Evolutionary conservation across 495 filamentous ascomycete species (phyloP).

Genomic region (Trichocladium uniseriatum): DNA sequence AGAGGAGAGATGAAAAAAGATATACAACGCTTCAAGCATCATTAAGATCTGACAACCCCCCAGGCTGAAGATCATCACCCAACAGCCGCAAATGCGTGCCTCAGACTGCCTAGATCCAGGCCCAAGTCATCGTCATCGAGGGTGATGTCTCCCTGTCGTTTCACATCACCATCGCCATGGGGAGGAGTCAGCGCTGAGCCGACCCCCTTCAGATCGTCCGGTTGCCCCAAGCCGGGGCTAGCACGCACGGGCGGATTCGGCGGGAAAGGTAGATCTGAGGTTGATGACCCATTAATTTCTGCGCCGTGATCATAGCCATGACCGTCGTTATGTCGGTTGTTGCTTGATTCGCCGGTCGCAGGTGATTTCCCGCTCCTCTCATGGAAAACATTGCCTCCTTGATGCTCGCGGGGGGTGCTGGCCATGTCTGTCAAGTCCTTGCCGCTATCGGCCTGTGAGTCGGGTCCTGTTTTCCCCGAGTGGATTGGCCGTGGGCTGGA

Average conservation of each 20-base stretch:
- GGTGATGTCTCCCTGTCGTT: neutral
- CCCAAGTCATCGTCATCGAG: neutral
- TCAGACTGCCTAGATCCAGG: neutral
- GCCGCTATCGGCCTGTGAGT: constrained; percentile 11
- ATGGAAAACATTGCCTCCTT: neutral
- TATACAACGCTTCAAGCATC: too few species aligned
- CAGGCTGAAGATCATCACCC: too few species aligned
- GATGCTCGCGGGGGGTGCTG: constrained; percentile 2
- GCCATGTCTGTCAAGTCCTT: constrained; percentile 15
- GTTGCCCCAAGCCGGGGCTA: too few species aligned
- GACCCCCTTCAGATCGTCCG: constrained; percentile 18
- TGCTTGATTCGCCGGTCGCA: neutral
- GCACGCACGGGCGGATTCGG: too few species aligned
- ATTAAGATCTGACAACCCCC: too few species aligned
- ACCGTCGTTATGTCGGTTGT: too few species aligned
- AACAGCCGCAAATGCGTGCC: too few species aligned
- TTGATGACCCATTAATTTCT: too few species aligned
- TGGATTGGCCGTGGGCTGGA: neutral
- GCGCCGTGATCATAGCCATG: neutral
- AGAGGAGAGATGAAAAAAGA: too few species aligned
- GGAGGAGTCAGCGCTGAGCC: constrained; percentile 11
- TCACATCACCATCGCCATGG: neutral
- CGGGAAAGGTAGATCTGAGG: too few species aligned
- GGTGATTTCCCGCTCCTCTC: neutral
- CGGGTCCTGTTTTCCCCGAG: constrained; percentile 7